A percentile compares a stretch with the other conserved stretches of the same genome.
phyloP scores from a whole-genome alignment of 2,329 filamentous ascomycete genomes.

The Hymenoscyphus scutula region DNA sequence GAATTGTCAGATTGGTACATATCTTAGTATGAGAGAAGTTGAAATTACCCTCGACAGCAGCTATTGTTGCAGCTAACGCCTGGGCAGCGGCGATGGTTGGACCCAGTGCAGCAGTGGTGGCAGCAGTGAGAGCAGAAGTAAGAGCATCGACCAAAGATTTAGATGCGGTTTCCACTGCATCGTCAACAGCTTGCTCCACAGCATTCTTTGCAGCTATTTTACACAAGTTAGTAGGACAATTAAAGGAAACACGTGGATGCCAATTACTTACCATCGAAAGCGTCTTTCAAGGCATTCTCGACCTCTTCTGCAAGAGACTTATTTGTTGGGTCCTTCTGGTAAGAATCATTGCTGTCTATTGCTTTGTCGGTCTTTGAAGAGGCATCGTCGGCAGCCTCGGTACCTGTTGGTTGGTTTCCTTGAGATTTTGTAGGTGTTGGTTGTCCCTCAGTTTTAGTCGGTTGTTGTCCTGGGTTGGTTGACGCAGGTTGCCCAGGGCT shows the following conservation, averaged over 20 bases:
- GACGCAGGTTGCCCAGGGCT: background rate
- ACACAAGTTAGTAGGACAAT: background rate
- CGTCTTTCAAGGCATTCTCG: background rate
- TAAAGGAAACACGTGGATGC: background rate
- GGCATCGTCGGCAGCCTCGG: background rate
- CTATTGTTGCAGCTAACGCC: background rate
- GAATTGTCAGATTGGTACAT: background rate
- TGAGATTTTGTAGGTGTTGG: background rate
- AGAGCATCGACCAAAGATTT: background rate
- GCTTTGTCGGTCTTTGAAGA: background rate
- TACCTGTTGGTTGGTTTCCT: background rate
- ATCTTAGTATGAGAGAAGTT: background rate
- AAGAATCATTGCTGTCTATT: constrained; percentile 1
- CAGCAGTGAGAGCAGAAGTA: background rate
- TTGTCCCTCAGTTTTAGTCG: background rate
- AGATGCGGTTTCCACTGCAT: background rate
- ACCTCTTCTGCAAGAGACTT: background rate
- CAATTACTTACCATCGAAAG: background rate
- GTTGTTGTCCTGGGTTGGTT: background rate
- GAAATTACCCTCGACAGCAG: background rate
- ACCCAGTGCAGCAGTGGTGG: background rate
- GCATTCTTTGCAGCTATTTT: background rate
- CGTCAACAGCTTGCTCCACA: background rate
- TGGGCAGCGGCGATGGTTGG: background rate
- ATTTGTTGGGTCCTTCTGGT: constrained; percentile 1